Evolutionary conservation across 2,329 filamentous ascomycete species (phyloP), one percentile per base, ranked within the genome.

Genomic region (Sordariomycetes sp.): DNA sequence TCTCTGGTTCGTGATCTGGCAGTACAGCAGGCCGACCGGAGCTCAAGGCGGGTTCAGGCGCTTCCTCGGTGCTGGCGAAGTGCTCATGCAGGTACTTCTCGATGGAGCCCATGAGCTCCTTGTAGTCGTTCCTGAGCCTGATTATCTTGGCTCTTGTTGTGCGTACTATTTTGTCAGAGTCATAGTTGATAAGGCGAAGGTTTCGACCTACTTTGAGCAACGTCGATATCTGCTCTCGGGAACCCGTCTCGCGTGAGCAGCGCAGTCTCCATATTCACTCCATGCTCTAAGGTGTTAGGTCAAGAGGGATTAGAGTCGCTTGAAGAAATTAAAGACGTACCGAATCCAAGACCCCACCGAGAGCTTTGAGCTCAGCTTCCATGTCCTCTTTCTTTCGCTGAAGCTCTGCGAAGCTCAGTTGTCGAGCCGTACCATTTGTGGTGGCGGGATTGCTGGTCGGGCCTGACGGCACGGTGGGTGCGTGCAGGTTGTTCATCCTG

Each of bases 91-190:
- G 71, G 30, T 79, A 79, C 49, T 80, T 80, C 57, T 96, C 92
- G 46, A 96, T 81, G 38, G 72, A 67, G 38, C 63, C 62, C 87
- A 96, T 95, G 28, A 95, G 63, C 25, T 79, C 77, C 54, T 93
- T 95, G 64, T 94, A 90, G 58, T 98, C 92, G 53, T 95, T 96
- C 43, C 84, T 80, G 25, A 96, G 70, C 45, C 80, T 71, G 45
- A 96, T 92, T 46, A 98, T 94, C 40, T 85, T 79, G 19, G 88
- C 75, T 57, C 92, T 74, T 24, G 88, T 94, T n/a, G 86, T 94
- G 41, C 92, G 85, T 53, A 98, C 86, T 93, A 48, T 14, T 10
- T 14, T 20, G 24, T 32, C 8, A 6, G 6, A 11, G 20, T 11
- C 19, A 24, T 7, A 4, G 21, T 18, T 11, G 8, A 3, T 21